Evolutionary conservation across 139 green algal genomes (phyloP), one percentile per base, ranked within the genome.

Genomic region (Zygnema circumcarinatum): DNA sequence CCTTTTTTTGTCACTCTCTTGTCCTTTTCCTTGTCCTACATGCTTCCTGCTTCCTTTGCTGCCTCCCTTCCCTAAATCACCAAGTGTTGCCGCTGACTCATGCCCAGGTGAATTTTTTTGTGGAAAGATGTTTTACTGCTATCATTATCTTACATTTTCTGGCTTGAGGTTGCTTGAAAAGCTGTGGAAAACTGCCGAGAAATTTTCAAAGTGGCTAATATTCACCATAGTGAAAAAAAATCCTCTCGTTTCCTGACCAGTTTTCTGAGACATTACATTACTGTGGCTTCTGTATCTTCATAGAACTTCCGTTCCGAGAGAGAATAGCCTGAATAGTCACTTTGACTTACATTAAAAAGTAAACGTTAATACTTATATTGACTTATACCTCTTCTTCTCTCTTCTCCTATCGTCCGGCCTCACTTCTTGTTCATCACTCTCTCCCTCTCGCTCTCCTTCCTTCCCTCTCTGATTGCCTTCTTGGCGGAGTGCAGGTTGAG

Each of bases 371-470:
- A n/a, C n/a, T n/a, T n/a, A n/a, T n/a, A n/a, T 16, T 62, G 7
- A 25, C 16, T 62, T 62, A 7, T 62, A 7, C 16, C 16, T 62
- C 16, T 16, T 62, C 47, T 62, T 62, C 47, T 62, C 47, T 62
- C 47, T 62, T 62, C 47, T 62, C 16, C 47, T 16, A 62, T 62
- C 7, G 47, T 62, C 47, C 16, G 47, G 7, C 7, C 47, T 62
- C 7, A 7, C 7, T 62, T 62, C 47, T 62, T 62, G 47, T 62
- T 16, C 47, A 25, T 62, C 47, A 62, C 76, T 83, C 76, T 83
- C 76, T 83, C 76, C 75, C 76, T 83, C 76, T 83, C 76, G 74
- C 76, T 83, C 76, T 83, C 76, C 75, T 20, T 83, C 76, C 75
- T 20, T 83, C 76, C 75, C 76, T 83, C 76, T 83, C 76, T 83